phyloP scores from a whole-genome alignment of 495 filamentous ascomycete species.

The Aspergillus baeticus region DNA sequence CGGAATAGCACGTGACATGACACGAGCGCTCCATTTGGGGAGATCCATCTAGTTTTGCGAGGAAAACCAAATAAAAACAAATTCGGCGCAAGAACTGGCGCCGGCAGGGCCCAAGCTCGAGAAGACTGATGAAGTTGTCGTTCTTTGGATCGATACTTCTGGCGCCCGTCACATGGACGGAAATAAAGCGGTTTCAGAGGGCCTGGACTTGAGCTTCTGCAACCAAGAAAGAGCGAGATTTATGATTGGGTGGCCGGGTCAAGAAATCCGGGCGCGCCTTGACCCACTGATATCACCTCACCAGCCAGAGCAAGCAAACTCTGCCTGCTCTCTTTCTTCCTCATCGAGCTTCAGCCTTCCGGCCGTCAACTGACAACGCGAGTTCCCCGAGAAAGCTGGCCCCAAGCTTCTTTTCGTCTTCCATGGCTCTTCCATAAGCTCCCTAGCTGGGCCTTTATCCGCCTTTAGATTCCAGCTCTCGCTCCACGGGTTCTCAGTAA shows the following conservation, averaged over 20 bases:
- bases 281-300: conserved; percentile 4
- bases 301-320: not conserved
- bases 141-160: not conserved
- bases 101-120: not conserved
- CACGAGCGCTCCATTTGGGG: not conserved
- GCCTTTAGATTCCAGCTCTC: conserved; percentile 2
- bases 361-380: not conserved
- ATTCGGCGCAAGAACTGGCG: not conserved
- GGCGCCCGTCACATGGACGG: conserved; percentile 8
- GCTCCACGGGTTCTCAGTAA: not conserved
- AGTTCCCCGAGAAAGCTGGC: not conserved
- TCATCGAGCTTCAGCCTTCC: not conserved
- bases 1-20: conserved; percentile 8
- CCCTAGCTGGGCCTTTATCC: conserved; percentile 1
- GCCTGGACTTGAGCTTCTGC: conserved; percentile 6
- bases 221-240: not conserved
- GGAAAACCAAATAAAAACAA: not conserved
- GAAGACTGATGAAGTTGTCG: not conserved
- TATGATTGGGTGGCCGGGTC: not conserved
- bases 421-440: conserved; percentile 3
- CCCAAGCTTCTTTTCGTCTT: not conserved
- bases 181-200: not conserved
- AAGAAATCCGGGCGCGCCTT: not conserved
- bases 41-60: not conserved
- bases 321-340: not conserved